Evolutionary conservation across 2,329 filamentous ascomycete species (phyloP), one percentile per base, ranked within the genome.

Genomic region (Aspergillus sp.): DNA sequence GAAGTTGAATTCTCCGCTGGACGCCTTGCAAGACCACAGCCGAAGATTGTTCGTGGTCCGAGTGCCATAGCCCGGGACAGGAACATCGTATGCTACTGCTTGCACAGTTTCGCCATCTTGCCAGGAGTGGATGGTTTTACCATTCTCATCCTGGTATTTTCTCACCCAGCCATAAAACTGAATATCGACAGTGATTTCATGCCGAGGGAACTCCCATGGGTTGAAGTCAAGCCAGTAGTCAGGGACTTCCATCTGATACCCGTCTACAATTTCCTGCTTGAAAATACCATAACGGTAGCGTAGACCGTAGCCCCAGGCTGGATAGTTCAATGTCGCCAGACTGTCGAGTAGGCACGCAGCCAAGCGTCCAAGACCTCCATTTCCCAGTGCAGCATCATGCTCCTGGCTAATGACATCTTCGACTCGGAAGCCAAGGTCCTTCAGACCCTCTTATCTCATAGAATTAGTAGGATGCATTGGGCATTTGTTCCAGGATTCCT

Each of bases 161-260:
- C 84, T 85, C 58, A 96, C 93, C 64, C 87, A 81, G 32, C 95
- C 95, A 70, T 94, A 97, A 82, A 99, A 99, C 83, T 98, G 93
- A 62, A 99, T 92, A 78, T 98, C 91, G 23, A 99, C 93, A 2
- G 90, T 93, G 63, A 99, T 90, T 74, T 99, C 95, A 76, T 97
- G 92, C 67, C 95, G 86, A 44, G 93, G 92, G 72, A 98, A 99
- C 75, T 99, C 95, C 95, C 95, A 99, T 0, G 95, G 95, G 78
- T 99, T 99, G 79, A 98, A 97, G 75, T 98, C 95, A 57, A 99
- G 86, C 95, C 95, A 99, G 80, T 99, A 98, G 76, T 99, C 95
- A 19, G 95, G 95, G 61, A 98, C 90, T 74, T 99, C 95, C 65
- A 99, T 92, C 78, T 99, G 95, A 76, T 97, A 99, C 60, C 95